A percentile compares a stretch with the other conserved stretches of the same genome.
Evolutionary conservation across 176 grass and related monocot genomes (phyloP).

Genomic region (Sorghum bicolor): Sorghum_bicolor_NCBIv3 NC_012879.2:58333001-58333500

Average conservation of each 20-base stretch:
- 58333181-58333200: conserved; percentile 37
- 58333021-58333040: conserved; percentile 29
- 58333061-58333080: conserved; percentile 26
- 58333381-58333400: conserved; percentile 33
- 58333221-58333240: conserved; percentile 31
- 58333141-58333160: conserved; percentile 46
- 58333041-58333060: conserved; percentile 13
- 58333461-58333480: conserved; percentile 3
- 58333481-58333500: conserved; percentile 36
- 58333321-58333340: conserved; percentile 46
- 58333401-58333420: conserved; percentile 45
- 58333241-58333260: conserved; percentile 10
- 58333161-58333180: conserved; percentile 40
- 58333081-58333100: conserved; percentile 12
- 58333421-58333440: conserved; percentile 38
- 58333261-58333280: conserved; percentile 45
- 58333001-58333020: conserved; percentile 40
- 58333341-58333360: conserved; percentile 40
- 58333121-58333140: conserved; percentile 20
- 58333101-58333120: conserved; percentile 28
- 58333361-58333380: conserved; percentile 13
- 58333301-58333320: conserved; percentile 29
- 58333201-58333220: conserved; percentile 8
- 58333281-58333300: conserved; percentile 2
- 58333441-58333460: neutral